Evolutionary conservation across 257 asterid genomes (phyloP).

Genomic region (Osmanthus fragrans): DNA sequence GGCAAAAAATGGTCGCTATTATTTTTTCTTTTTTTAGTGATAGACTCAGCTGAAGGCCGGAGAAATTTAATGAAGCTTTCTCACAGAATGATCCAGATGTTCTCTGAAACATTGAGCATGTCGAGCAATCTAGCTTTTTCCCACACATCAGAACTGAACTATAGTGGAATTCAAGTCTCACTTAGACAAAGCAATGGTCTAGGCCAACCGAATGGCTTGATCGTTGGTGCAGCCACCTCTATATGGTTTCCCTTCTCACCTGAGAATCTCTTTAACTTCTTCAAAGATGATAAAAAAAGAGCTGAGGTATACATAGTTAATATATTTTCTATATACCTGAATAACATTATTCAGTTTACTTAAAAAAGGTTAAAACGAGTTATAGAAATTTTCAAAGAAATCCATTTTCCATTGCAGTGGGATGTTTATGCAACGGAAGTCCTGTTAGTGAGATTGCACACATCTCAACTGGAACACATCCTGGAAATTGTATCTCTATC

Average conservation of each 20-base stretch:
- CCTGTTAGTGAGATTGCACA: slow-evolving; percentile 46
- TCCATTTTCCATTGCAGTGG: slow-evolving; percentile 53
- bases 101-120: slow-evolving; percentile 50
- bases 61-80: slow-evolving; percentile 55
- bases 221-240: slow-evolving; percentile 60
- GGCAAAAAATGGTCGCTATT: neutral
- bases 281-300: slow-evolving; percentile 55
- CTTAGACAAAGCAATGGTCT: slow-evolving; percentile 32
- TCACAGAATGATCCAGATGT: slow-evolving; percentile 64
- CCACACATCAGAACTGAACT: slow-evolving; percentile 31
- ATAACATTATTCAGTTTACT: neutral
- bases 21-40: slow-evolving; percentile 32
- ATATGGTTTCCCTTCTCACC: slow-evolving; percentile 54
- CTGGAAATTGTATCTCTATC: slow-evolving; percentile 54
- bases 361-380: neutral
- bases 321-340: neutral
- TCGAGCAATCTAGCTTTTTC: slow-evolving; percentile 43
- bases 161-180: slow-evolving; percentile 50
- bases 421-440: slow-evolving; percentile 53
- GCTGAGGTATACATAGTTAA: slow-evolving; percentile 35
- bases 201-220: slow-evolving; percentile 44
- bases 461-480: slow-evolving; percentile 53
- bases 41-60: slow-evolving; percentile 43
- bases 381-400: neutral
- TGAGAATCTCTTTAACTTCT: slow-evolving; percentile 50